Evolutionary conservation across 495 filamentous ascomycete genomes (phyloP), one percentile per base, ranked within the genome.

Genomic region (Bathelium albidoporum): DNA sequence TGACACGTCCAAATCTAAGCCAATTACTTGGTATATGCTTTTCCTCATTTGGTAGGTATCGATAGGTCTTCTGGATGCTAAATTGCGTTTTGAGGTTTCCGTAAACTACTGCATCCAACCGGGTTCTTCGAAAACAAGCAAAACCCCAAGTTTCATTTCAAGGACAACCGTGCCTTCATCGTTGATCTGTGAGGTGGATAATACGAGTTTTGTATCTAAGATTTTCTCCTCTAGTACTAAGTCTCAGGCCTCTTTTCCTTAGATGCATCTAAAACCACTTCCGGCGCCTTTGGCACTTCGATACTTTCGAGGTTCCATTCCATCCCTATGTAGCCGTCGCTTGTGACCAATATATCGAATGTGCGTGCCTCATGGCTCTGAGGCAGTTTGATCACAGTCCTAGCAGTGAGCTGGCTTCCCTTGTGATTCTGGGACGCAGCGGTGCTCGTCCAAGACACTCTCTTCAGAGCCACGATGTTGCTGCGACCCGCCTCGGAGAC

Each of bases 281-380:
- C 61, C 24, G 77, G 76, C 49, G 68, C 70, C 43, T 67, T 65
- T 2, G 81, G 81, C 2, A 82, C 67, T 61, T 87, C 81, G 2
- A 88, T 76, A 1, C 77, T 80, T 29, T 78, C 67, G 4, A 85
- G 49, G 59, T 70, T 75, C 80, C 89, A 95, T 67, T 85, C 78
- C 85, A 97, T 86, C 0, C 87, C 88, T 31, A 90, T 76, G 77
- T 97, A 97, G 24, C 83, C 86, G 80, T 97, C 91, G 76, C 91
- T 96, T 44, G 91, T 75, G 0, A 95, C 81, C 65, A 78, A 69
- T 24, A 95, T 81, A 77, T 90, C 86, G 12, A 95, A 73, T 71
- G 76, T 85, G 65, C 81, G 80, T 59, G 73, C 66, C 43, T 63
- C 65, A 14, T 49, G 70, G 61, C 65, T 71, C 45, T 70, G 65